These are phyloP conservation scores for Drosera spatulata DNA, from an alignment of 179 eudicot species.

Conservation along the genomic window DNA sequence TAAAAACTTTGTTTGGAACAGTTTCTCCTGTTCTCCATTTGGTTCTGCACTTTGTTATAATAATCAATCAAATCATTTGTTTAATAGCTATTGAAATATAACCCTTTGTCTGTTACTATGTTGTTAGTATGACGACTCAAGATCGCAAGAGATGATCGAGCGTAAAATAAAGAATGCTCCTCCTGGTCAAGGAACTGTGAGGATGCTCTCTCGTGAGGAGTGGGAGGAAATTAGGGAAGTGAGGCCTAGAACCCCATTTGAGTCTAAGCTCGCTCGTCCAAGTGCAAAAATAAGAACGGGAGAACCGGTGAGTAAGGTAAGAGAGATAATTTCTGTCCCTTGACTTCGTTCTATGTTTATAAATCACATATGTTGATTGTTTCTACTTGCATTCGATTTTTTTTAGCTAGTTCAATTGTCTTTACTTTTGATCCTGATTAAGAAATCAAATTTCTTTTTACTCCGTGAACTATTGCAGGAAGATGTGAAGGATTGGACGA, in stretches of 20 bases:
- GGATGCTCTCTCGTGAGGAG: conserved; percentile 88
- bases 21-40: no score
- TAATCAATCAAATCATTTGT: no score
- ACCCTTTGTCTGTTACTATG: not conserved
- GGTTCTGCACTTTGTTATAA: no score
- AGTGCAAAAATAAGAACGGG: conserved; percentile 82
- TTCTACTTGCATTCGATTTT: not conserved
- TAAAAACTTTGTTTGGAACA: no score
- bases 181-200: conserved; percentile 75
- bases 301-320: conserved; percentile 54
- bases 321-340: not conserved
- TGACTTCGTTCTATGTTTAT: not conserved
- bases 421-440: not conserved
- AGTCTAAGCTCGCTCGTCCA: conserved; percentile 87
- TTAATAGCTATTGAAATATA: no score
- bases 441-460: no score
- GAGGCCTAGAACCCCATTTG: conserved; percentile 93
- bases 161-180: conserved; percentile 73
- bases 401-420: not conserved
- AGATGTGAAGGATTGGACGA: not conserved
- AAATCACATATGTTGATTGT: not conserved
- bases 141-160: conserved; percentile 77
- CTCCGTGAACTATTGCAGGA: not conserved
- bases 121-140: conserved; percentile 66
- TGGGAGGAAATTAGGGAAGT: conserved; percentile 82